Base-by-base conservation (phyloP, 495 filamentous ascomycete species). In the Neurospora sp. region DNA sequence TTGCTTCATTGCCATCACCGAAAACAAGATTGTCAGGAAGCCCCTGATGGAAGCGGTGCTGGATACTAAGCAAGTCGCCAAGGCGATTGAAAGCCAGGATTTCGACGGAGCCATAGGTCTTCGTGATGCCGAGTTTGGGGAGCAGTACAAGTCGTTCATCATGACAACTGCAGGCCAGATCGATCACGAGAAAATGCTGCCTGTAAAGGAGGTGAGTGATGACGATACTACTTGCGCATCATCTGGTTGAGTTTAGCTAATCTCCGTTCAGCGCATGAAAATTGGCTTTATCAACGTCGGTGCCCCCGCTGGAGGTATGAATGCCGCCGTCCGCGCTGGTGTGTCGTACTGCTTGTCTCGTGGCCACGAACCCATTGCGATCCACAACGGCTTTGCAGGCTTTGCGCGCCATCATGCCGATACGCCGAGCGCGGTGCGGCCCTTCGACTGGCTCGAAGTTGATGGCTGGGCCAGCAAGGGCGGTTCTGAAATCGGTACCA, bases 281-380 rank as follows among this genome's bases (percentile, higher is more conserved):
- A 93, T 99, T 76, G 96, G 91, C 8, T 95, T 98, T 74, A 91
- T 99, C 79, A 97, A 99, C 77, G 94, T 99, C 72, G 96, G 96
- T 75, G 96, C 96, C 38, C 96, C 96, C 7, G 96, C 96, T n/a
- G 96, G 96, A 77, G 96, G 96, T 79, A 98, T 99, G 90, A 99
- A 99, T 82, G 93, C 94, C 59, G 95, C 96, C 27, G 97, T 97
- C 20, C 90, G 96, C 70, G 96, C 94, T 20, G 96, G 93, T 12
- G 94, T 97, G 12, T 93, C 93, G n/a, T 99, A 97, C 84, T 98
- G 95, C 79, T 81, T 96, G 40, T 91, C 92, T n/a, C 90, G 95
- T 37, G 96, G 96, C 7, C 96, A 99, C 79, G 93, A 91, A 41
- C 91, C 96, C 1, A 77, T 97, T 74, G 94, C 94, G 8, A 92